Evolutionary conservation across 371 early-diverging fungal species (phyloP).

Genomic region (Catenaria anguillulae): DNA sequence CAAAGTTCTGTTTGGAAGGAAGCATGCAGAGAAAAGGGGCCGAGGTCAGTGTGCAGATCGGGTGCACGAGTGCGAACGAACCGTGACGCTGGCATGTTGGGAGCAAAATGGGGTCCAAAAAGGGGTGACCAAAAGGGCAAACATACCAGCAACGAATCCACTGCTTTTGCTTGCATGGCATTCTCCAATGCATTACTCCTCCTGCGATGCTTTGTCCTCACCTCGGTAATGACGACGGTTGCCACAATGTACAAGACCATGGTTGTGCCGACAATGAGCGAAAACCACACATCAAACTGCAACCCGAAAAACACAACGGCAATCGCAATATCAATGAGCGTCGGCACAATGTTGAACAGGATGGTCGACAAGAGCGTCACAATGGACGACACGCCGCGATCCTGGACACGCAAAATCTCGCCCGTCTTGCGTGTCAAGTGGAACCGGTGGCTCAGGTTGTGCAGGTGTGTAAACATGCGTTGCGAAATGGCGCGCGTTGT

Average conservation of each 20-base stretch:
- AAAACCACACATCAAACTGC: conserved; percentile 42
- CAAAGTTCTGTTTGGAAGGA: conserved; percentile 61
- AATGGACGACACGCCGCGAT: conserved; percentile 69
- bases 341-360: conserved; percentile 77
- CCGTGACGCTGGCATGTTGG: too few relatives aligned
- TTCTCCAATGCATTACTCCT: conserved; percentile 57
- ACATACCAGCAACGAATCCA: conserved; percentile 61
- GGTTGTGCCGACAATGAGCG: conserved; percentile 64
- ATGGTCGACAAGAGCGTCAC: conserved; percentile 63
- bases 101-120: too few relatives aligned
- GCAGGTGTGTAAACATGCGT: conserved; percentile 72
- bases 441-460: conserved; percentile 57
- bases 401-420: conserved; percentile 72
- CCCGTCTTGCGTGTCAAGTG: conserved; percentile 89
- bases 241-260: conserved; percentile 68
- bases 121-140: too few relatives aligned
- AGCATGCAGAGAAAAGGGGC: too few relatives aligned
- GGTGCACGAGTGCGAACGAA: too few relatives aligned
- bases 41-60: too few relatives aligned
- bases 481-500: conserved; percentile 73
- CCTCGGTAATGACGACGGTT: conserved; percentile 76
- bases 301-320: conserved; percentile 55
- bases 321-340: conserved; percentile 65
- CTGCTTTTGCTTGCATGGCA: conserved; percentile 53
- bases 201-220: conserved; percentile 74